phyloP scores from a whole-genome alignment of 2,329 filamentous ascomycete genomes.

The Chaetomiaceae sp. region DNA sequence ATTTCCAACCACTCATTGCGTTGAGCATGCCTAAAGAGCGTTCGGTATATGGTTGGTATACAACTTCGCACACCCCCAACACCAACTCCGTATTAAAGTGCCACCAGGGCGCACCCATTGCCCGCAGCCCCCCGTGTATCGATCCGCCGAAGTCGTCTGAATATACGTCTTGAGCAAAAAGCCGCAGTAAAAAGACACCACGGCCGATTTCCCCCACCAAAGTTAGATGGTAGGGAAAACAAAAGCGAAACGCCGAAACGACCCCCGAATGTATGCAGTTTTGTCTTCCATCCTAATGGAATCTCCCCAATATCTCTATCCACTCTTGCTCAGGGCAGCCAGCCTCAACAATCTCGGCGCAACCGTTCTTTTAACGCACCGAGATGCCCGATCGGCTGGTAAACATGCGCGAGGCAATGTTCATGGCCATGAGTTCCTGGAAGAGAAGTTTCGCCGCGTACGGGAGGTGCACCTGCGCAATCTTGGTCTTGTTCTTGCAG shows the following conservation, averaged over 20 bases:
- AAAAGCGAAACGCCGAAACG: constrained; percentile 15
- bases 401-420: constrained; percentile 96
- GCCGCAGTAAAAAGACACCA: not conserved
- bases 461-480: constrained; percentile 95
- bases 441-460: constrained; percentile 98
- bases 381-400: constrained; percentile 76
- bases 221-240: not conserved
- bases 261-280: constrained; percentile 8
- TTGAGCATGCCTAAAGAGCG: not conserved
- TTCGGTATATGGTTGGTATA: not conserved
- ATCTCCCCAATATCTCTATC: too few species aligned
- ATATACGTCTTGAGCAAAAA: constrained; percentile 9
- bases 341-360: not conserved
- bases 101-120: not conserved
- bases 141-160: not conserved
- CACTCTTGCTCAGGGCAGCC: too few species aligned
- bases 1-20: not conserved
- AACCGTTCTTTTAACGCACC: constrained; percentile 53
- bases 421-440: constrained; percentile 97
- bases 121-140: not conserved
- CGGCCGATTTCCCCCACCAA: not conserved
- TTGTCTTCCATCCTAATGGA: constrained; percentile 2
- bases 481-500: constrained; percentile 98
- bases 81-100: not conserved
- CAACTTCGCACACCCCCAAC: not conserved